Conservation (phyloP, 2,329 filamentous ascomycete species). For the Pseudovirgaria hyperparasitica region DNA sequence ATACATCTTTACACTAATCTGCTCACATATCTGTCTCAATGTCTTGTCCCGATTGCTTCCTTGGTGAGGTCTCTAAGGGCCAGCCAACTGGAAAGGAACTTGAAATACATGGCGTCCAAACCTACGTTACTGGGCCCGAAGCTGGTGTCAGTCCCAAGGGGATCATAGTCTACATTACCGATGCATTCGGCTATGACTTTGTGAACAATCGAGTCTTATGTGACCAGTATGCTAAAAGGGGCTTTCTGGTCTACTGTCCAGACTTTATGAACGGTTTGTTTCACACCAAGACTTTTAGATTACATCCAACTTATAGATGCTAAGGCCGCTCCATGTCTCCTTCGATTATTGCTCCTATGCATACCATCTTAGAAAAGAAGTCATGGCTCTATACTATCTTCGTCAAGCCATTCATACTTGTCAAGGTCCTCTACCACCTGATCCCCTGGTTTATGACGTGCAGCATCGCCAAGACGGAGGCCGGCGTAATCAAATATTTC, state of each 20-base stretch:
- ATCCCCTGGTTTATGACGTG: constrained; percentile 1
- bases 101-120: constrained; percentile 35
- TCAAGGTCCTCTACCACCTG: background rate
- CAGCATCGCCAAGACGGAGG: constrained; percentile 1
- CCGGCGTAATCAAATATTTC: constrained; percentile 3
- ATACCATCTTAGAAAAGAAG: background rate
- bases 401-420: background rate
- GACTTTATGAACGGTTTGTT: constrained; percentile 41
- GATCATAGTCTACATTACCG: constrained; percentile 41
- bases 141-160: constrained; percentile 27
- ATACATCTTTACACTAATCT: too few species aligned
- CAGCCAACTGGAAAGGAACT: constrained; percentile 32
- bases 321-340: background rate
- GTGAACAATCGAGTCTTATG: constrained; percentile 41
- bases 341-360: background rate
- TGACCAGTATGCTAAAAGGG: constrained; percentile 41
- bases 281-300: too few species aligned
- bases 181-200: constrained; percentile 44
- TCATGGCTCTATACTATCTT: background rate
- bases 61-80: constrained; percentile 33
- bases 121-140: constrained; percentile 33
- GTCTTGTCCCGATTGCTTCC: constrained; percentile 26
- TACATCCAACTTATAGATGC: too few species aligned
- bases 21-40: too few species aligned
- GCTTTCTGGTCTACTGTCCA: constrained; percentile 41